phyloP scores from a whole-genome alignment of 495 filamentous ascomycete genomes.

The Neurospora hispaniola region DNA sequence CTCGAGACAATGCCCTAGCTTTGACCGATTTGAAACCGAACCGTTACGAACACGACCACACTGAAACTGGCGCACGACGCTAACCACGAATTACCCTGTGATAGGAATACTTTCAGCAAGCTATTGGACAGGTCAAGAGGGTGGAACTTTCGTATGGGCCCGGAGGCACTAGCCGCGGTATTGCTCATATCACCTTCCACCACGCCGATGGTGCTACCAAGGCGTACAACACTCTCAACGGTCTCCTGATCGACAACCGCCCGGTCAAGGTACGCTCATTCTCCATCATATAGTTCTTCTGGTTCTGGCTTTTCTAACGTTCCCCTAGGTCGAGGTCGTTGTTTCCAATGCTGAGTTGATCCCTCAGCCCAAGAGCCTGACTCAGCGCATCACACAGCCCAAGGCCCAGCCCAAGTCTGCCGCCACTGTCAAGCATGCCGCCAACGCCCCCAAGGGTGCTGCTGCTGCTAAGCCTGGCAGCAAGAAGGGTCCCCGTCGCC shows the following conservation, averaged over 20 bases:
- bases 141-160: conserved; percentile 86
- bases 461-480: conserved; percentile 40
- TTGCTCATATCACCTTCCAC: conserved; percentile 58
- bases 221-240: conserved; percentile 72
- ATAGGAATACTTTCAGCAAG: conserved; percentile 93
- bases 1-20: background rate
- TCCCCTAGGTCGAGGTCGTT: conserved; percentile 71
- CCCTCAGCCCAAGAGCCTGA: conserved; percentile 60
- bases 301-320: background rate
- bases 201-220: conserved; percentile 68
- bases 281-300: background rate
- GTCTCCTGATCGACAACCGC: conserved; percentile 74
- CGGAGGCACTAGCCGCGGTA: conserved; percentile 80
- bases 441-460: conserved; percentile 23
- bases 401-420: conserved; percentile 81
- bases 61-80: conserved; percentile 16
- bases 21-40: conserved; percentile 1
- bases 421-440: conserved; percentile 52
- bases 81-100: conserved; percentile 27
- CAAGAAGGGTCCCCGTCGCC: conserved; percentile 34
- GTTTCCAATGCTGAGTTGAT: conserved; percentile 61
- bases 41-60: background rate
- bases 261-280: conserved; percentile 68
- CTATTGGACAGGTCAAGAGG: conserved; percentile 80
- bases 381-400: conserved; percentile 70